Evolutionary conservation across 805 yeast species (phyloP).

Genomic region (Suhomyces canberraensis): DNA sequence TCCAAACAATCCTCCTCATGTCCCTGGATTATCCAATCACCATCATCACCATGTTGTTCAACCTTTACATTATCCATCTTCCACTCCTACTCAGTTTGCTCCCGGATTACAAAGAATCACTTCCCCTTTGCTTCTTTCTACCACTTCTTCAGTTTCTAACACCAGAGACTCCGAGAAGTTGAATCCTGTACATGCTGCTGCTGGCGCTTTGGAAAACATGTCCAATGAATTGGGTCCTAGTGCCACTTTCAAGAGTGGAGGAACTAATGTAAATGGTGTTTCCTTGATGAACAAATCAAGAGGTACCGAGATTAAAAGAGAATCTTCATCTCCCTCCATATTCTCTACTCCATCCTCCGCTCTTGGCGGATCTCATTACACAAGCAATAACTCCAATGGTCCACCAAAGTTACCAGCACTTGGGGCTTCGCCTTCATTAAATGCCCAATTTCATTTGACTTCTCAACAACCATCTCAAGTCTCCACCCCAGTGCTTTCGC

Average conservation of each 20-base stretch:
- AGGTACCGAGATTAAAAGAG: slow-evolving; percentile 12
- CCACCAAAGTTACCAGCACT: slow-evolving; percentile 35
- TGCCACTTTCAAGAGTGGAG: slow-evolving; percentile 35
- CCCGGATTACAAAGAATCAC: slow-evolving; percentile 62
- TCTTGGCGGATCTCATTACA: slow-evolving; percentile 13
- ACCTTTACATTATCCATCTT: slow-evolving; percentile 62
- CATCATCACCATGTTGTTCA: slow-evolving; percentile 36
- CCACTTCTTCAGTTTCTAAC: slow-evolving; percentile 44
- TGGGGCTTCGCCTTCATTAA: slow-evolving; percentile 45
- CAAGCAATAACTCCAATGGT: slow-evolving; percentile 4
- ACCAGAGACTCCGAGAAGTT: slow-evolving; percentile 23
- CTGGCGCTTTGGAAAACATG: slow-evolving; percentile 45
- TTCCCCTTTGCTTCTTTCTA: slow-evolving; percentile 59
- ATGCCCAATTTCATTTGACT: slow-evolving; percentile 37
- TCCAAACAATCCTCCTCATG: slow-evolving; percentile 13
- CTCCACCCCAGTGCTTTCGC: slow-evolving; percentile 15
- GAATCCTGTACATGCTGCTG: slow-evolving; percentile 22
- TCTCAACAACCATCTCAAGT: slow-evolving; percentile 9
- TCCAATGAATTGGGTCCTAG: slow-evolving; percentile 43
- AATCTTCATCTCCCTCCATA: slow-evolving; percentile 11
- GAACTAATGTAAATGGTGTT: slow-evolving; percentile 18
- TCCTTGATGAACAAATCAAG: slow-evolving; percentile 33
- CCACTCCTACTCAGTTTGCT: slow-evolving; percentile 70
- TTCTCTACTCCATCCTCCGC: slow-evolving; percentile 40
- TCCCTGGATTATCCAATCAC: slow-evolving; percentile 14